A percentile compares a stretch with the other conserved stretches of the same genome.
Evolutionary conservation across 768 basidiomycete species (phyloP).

Genomic region (Collybia sordida): DNA sequence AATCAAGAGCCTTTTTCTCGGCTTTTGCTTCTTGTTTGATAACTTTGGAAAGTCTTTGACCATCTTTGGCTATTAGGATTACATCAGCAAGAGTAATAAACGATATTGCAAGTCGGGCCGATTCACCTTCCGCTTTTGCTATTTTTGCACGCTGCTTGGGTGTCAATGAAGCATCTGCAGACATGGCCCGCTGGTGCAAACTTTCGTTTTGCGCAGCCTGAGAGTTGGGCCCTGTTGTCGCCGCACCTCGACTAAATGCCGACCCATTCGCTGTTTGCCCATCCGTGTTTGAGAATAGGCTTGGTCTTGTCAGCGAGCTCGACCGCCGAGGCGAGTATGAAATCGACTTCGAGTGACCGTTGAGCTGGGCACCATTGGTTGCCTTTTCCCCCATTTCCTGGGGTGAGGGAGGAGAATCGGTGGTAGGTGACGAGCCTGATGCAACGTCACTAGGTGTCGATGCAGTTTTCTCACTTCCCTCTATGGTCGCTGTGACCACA

Average conservation of each 20-base stretch:
- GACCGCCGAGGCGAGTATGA: neutral
- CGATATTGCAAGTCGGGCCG: neutral
- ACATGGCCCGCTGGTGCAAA: slow-evolving; percentile 37
- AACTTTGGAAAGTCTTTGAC: slow-evolving; percentile 63
- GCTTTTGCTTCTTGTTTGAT: slow-evolving; percentile 68
- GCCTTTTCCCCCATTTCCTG: neutral
- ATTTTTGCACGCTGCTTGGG: slow-evolving; percentile 54
- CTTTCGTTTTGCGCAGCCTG: slow-evolving; percentile 40
- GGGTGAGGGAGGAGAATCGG: neutral
- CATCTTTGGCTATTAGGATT: slow-evolving; percentile 47
- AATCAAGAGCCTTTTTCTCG: slow-evolving; percentile 60
- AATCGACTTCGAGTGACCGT: neutral
- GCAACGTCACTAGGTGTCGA: neutral
- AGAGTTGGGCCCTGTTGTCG: slow-evolving; percentile 47
- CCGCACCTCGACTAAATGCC: slow-evolving; percentile 56
- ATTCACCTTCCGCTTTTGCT: slow-evolving; percentile 50
- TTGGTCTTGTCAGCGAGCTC: slow-evolving; percentile 24
- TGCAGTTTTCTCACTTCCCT: neutral
- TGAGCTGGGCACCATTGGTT: neutral
- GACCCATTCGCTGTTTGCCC: slow-evolving; percentile 31
- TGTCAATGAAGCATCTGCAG: slow-evolving; percentile 48
- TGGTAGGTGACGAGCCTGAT: neutral
- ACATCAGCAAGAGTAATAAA: neutral
- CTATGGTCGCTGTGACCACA: neutral
- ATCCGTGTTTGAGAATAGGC: slow-evolving; percentile 32